Base-by-base conservation (phyloP, 2,329 filamentous ascomycete species). In the Cryphonectria naterciae region DNA sequence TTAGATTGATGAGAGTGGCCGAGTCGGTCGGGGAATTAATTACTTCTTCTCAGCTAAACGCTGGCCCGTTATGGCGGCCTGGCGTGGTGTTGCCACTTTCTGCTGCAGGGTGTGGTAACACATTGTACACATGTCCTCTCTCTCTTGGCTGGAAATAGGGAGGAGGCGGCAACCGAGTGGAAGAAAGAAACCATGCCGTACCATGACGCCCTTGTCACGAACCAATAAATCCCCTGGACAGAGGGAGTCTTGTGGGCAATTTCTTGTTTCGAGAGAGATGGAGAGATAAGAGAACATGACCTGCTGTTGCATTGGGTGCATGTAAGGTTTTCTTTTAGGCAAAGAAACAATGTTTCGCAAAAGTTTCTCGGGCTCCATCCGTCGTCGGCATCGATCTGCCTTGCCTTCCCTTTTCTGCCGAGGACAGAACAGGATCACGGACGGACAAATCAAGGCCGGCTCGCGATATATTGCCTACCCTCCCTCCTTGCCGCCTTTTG, bases 61-160 rank as follows among this genome's bases (percentile, higher is more conserved):
- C 71, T 67, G 71, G 71, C 71, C 71, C 63, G 66, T 71, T 71
- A 41, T 54, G 69, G 69, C 71, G 71, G 69, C 71, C 71, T 43
- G 54, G 54, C 28, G 25, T 41, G 68, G 68, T 70, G 65, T 63
- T 46, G 60, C 54, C 41, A 65, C 39, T 68, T 49, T n/a, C 17
- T n/a, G 46, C 46, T 49, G 46, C 46, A 49, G 22, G 43, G 19
- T 49, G 46, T 49, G 46, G 46, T 49, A 49, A 49, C n/a, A 46
- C 46, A 49, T 10, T n/a, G 46, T 49, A 49, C 46, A 49, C 46
- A 49, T 49, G 19, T 49, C 46, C 19, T 19, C 17, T 19, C 17
- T 22, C 19, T n/a, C 46, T 49, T 49, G 19, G 46, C 46, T n/a
- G 46, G 19, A n/a, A n/a, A 19, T 46, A 0, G 2, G 10, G 37